Conservation (phyloP, 1,139 yeast species). For the Nakaseomyces bracarensis region DNA sequence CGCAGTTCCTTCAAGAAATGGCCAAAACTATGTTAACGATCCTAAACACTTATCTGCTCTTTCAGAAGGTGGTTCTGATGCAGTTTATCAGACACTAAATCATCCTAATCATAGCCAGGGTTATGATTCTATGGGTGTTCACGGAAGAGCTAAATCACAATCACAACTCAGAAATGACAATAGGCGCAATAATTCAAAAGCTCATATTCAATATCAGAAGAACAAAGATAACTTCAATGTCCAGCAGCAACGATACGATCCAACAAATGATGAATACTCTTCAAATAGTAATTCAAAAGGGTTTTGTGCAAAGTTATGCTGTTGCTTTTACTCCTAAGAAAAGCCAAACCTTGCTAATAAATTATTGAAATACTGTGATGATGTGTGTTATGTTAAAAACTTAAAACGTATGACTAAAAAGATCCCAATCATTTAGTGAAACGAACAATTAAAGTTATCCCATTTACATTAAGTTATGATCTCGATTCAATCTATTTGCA, state of each 20-base stretch:
- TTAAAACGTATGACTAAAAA: no score
- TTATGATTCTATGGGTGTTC: slow-evolving; percentile 15
- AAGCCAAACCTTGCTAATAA: no score
- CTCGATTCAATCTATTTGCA: not conserved
- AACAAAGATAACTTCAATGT: slow-evolving; percentile 2
- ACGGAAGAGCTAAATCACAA: slow-evolving; percentile 5
- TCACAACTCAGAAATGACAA: slow-evolving; percentile 3
- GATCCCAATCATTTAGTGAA: no score
- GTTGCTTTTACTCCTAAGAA: slow-evolving; percentile 5
- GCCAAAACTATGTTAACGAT: slow-evolving; percentile 12
- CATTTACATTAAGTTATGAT: not conserved
- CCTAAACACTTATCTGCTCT: slow-evolving; percentile 3
- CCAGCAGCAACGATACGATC: slow-evolving; percentile 2
- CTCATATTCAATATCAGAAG: slow-evolving; percentile 5
- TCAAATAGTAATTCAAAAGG: not conserved
- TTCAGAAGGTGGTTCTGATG: slow-evolving; percentile 8
- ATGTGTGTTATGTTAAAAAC: no score
- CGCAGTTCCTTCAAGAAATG: slow-evolving; percentile 8
- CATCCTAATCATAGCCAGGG: slow-evolving; percentile 12
- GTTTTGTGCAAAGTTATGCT: slow-evolving; percentile 6
- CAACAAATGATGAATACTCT: slow-evolving; percentile 1
- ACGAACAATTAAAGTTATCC: no score
- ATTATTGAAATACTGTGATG: no score
- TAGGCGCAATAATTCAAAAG: slow-evolving; percentile 1
- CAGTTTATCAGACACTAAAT: slow-evolving; percentile 10